Base-by-base conservation (phyloP, 495 filamentous ascomycete species). In the Peziza echinospora region DNA sequence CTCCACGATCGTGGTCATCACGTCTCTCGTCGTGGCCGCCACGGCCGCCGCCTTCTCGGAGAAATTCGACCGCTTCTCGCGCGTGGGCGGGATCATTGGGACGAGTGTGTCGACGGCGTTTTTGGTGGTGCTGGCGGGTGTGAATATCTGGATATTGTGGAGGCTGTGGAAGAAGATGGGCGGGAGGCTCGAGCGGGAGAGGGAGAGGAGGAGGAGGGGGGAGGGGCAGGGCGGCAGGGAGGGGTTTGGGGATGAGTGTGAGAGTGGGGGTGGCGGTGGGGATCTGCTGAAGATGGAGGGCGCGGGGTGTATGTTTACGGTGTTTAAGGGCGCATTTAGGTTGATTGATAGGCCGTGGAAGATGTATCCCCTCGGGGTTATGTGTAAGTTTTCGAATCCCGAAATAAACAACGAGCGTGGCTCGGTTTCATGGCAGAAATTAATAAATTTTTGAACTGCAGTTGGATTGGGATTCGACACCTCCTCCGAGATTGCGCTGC, bases 391-490 rank as follows among this genome's bases (percentile, higher is more conserved):
- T n/a, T n/a, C n/a, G n/a, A n/a, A n/a, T n/a, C n/a, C n/a, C n/a
- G n/a, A n/a, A n/a, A n/a, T n/a, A n/a, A n/a, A n/a, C n/a, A n/a
- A n/a, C n/a, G n/a, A n/a, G n/a, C n/a, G n/a, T n/a, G n/a, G n/a
- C n/a, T n/a, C n/a, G n/a, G n/a, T n/a, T n/a, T n/a, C n/a, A n/a
- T n/a, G n/a, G n/a, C n/a, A n/a, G n/a, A n/a, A n/a, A n/a, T n/a
- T n/a, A n/a, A n/a, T n/a, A 41, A 30, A n/a, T 21, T 11, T 3
- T n/a, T n/a, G n/a, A n/a, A 3, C 16, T 47, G 19, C 16, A 58
- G 54, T 97, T 62, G 89, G 89, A 13, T 67, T 94, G 8, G 89
- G 89, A 1, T 97, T 97, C 60, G 89, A 97, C 62, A 94, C 89
- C 0, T 91, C 82, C 26, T 87, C 80, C 16, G 89, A 97, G 61